Conservation (phyloP, 1,139 yeast genomes). For the Sugiyamaella castrensis region DNA sequence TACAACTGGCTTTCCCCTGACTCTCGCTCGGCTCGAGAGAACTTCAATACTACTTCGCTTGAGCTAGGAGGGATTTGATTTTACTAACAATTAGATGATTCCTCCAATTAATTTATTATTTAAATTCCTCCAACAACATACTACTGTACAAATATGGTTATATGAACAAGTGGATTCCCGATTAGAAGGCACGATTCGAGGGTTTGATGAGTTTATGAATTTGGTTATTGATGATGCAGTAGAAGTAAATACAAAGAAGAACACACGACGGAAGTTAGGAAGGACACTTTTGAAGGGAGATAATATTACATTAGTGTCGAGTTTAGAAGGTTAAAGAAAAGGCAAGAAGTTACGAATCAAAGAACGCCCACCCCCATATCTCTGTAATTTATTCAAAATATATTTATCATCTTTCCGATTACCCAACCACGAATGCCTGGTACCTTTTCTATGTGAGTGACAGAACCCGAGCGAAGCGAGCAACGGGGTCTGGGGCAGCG, state of each 20-base stretch:
- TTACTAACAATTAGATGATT: constrained; percentile 45
- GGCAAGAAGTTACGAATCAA: background rate
- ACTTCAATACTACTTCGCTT: too few species aligned
- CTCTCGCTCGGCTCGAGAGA: too few species aligned
- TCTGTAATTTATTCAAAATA: constrained; percentile 3
- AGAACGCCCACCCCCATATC: too few species aligned
- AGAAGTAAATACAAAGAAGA: constrained; percentile 52
- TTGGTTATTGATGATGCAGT: constrained; percentile 87
- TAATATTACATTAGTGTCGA: constrained; percentile 78
- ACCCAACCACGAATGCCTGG: too few species aligned
- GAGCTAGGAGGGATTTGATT: background rate
- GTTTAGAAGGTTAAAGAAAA: constrained; percentile 40
- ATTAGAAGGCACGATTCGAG: constrained; percentile 78
- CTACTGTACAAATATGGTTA: constrained; percentile 79
- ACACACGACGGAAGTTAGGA: constrained; percentile 42
- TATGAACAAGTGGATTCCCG: constrained; percentile 78
- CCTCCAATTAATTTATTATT: constrained; percentile 93
- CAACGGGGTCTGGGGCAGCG: background rate
- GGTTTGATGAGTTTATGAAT: constrained; percentile 98
- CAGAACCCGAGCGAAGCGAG: background rate
- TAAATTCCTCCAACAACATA: constrained; percentile 79
- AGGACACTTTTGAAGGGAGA: constrained; percentile 86
- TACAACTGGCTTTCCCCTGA: too few species aligned
- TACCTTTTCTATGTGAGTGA: too few species aligned
- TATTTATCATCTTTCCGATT: constrained; percentile 4